Evolutionary conservation across 805 yeast genomes (phyloP), one percentile per base, ranked within the genome.

Genomic region (Ogataea pini): DNA sequence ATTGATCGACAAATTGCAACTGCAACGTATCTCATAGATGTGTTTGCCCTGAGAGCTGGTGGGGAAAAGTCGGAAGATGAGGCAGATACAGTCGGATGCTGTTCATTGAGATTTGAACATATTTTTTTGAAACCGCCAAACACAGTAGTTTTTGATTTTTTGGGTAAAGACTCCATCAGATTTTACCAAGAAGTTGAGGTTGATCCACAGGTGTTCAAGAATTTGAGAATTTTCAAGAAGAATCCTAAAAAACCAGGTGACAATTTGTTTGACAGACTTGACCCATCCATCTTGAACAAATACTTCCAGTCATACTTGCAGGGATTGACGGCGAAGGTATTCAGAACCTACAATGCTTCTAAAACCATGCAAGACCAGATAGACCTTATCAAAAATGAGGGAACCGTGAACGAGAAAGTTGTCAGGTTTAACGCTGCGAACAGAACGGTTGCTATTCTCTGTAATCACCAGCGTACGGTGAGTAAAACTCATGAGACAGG

Each of bases 11-110:
- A 92, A 70, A 79, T 90, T 60, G 97, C 97, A 5, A 89, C 94
- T 1, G 97, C 97, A 3, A 89, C 92, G 41, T 92, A 92, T 67
- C 76, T 92, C 41, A 91, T 92, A 62, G 98, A 92, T 71, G 82
- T 85, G 3, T 84, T 92, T 61, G 98, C 98, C 0, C 76, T 92
- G 55, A 87, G 98, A 85, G 97, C 97, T 1, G 97, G 97, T 65
- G 97, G 97, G 59, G 97, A 92, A 68, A 92, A 92, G 66, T 86
- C 92, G 9, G 98, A 92, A 3, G 98, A 92, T 57, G 97, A 91
- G 64, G 98, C 98, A 2, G 98, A 92, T 65, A 92, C 98, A 1
- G 98, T 92, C 38, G 98, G 98, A 38, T 92, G 98, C 69, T 92
- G 98, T 70, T 91, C 97, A 1, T 76, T 92, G 56, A 74, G 98